Conservation (phyloP, 208 protist genomes). For the Leptomonas seymouri region DNA sequence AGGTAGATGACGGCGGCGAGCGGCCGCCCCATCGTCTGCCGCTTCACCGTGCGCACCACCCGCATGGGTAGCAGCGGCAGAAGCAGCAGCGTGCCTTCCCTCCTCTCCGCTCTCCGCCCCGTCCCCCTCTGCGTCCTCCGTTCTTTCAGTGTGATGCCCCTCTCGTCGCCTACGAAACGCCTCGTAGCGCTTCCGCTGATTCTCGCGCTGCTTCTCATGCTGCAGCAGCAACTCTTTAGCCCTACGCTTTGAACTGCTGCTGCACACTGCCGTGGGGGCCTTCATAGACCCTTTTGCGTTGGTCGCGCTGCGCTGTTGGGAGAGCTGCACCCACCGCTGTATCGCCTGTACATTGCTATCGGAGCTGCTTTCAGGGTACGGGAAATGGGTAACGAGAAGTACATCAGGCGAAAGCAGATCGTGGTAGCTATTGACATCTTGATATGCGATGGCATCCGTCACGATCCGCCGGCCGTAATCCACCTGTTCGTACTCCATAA, state of each 20-base stretch:
- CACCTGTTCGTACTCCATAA: constrained; percentile 90
- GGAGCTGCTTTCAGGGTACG: constrained; percentile 44
- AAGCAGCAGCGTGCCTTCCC: background rate
- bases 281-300: background rate
- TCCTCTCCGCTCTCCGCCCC: background rate
- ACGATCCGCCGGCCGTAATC: constrained; percentile 66
- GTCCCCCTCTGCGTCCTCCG: constrained; percentile 4
- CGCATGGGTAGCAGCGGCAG: background rate
- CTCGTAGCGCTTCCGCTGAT: constrained; percentile 38
- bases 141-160: constrained; percentile 14
- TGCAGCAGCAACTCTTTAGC: constrained; percentile 30
- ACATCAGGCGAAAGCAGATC: constrained; percentile 69
- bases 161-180: constrained; percentile 29
- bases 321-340: constrained; percentile 21
- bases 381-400: constrained; percentile 73
- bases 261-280: background rate
- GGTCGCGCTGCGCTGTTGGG: constrained; percentile 5
- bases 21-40: background rate
- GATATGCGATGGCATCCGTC: constrained; percentile 43
- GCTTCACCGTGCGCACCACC: background rate
- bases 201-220: constrained; percentile 21
- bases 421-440: constrained; percentile 72
- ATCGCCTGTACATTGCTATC: constrained; percentile 32
- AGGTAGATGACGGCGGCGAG: background rate
- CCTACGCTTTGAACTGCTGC: constrained; percentile 14